A percentile compares a stretch with the other conserved stretches of the same genome.
Evolutionary conservation across 805 yeast species (phyloP).

Genomic region (Metschnikowia colocasiae): DNA sequence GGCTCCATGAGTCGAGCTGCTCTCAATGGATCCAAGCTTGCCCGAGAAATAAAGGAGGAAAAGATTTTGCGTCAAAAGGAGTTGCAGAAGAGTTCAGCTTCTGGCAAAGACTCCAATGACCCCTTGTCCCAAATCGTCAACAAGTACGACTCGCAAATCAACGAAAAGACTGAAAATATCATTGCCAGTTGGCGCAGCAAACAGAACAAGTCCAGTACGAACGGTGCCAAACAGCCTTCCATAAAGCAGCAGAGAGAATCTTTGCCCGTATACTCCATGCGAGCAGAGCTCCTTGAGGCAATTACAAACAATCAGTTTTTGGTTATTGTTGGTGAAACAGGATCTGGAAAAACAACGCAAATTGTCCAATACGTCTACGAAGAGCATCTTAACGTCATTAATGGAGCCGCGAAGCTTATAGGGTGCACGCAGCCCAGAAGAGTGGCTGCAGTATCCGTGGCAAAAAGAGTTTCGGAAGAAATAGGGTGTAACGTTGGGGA

Average conservation of each 20-base stretch:
- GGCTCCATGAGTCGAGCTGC: constrained; percentile 80
- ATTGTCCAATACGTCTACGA: constrained; percentile 47
- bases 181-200: constrained; percentile 16
- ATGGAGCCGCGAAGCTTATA: constrained; percentile 28
- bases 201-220: constrained; percentile 8
- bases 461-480: constrained; percentile 80
- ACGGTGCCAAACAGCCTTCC: background rate
- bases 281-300: constrained; percentile 52
- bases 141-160: constrained; percentile 8
- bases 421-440: constrained; percentile 83
- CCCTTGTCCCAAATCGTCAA: constrained; percentile 8
- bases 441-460: constrained; percentile 79
- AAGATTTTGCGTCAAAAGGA: constrained; percentile 49
- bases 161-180: constrained; percentile 12
- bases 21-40: constrained; percentile 63
- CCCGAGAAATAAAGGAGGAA: constrained; percentile 60
- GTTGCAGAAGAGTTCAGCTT: constrained; percentile 33
- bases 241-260: constrained; percentile 42
- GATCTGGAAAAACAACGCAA: constrained; percentile 49
- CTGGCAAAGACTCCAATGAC: constrained; percentile 8
- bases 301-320: constrained; percentile 74
- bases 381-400: constrained; percentile 48
- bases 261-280: constrained; percentile 71
- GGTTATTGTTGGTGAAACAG: constrained; percentile 92
- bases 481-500: constrained; percentile 63